Percentiles rank a stretch among this genome's conserved stretches.
Evolutionary conservation across 148 eudicot species (phyloP).

Genomic region (Rhododendron kiyosumense): DNA sequence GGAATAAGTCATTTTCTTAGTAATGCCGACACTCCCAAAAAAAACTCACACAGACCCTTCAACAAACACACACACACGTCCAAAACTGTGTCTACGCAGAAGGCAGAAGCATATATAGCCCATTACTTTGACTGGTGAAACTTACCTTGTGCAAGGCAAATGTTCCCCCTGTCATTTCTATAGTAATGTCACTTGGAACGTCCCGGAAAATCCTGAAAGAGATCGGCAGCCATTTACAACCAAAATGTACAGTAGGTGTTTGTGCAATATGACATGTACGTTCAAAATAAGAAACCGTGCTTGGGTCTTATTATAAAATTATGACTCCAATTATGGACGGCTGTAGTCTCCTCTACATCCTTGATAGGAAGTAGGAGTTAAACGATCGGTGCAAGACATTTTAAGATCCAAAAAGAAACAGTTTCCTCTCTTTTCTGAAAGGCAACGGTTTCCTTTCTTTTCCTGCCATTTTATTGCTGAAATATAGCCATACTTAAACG

Average conservation of each 20-base stretch:
- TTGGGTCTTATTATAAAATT: background rate
- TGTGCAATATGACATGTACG: background rate
- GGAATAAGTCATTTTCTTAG: background rate
- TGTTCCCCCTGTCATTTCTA: slow-evolving; percentile 65
- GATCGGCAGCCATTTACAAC: slow-evolving; percentile 2
- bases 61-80: background rate
- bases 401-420: background rate
- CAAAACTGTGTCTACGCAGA: background rate
- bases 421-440: background rate
- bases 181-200: slow-evolving; percentile 90
- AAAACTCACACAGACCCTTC: background rate
- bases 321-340: background rate
- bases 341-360: background rate
- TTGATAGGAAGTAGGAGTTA: background rate
- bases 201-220: slow-evolving; percentile 84
- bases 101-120: background rate
- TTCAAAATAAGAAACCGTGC: background rate
- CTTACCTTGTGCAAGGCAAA: slow-evolving; percentile 87
- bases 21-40: background rate
- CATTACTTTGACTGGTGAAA: background rate
- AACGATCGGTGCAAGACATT: background rate
- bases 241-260: background rate
- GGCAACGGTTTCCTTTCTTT: background rate
- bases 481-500: background rate
- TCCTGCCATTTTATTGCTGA: background rate